Evolutionary conservation across 2,329 filamentous ascomycete species (phyloP), one percentile per base, ranked within the genome.

Genomic region (Ophiosphaerella korrae): DNA sequence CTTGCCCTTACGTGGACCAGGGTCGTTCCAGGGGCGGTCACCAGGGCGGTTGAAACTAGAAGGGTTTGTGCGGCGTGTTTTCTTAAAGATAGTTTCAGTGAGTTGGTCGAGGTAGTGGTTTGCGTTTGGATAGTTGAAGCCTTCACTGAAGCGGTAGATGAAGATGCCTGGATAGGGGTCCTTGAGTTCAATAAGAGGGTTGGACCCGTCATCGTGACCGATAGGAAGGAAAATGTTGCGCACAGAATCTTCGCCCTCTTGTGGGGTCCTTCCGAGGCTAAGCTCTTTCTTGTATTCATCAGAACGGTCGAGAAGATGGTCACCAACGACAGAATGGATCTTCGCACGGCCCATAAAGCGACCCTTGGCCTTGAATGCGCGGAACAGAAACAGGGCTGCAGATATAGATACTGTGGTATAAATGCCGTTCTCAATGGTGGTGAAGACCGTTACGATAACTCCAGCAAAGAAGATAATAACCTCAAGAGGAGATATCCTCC

Each of bases 61-160:
- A 0, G 85, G 79, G 61, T 90, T 91, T 1, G 90, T 96, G 38
- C 90, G 87, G 36, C 88, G 86, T 4, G 92, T 97, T 55, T 87
- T 77, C 42, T 72, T 62, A 58, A 80, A 78, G 35, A 80, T 75
- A 8, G 66, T 67, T 1, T 71, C 57, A 1, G 72, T 68, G 50
- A 80, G 69, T 65, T 90, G 84, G 66, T 97, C 92, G 39, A 96
- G 83, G 55, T 95, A 92, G 71, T 92, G 88, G 66, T 91, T 91
- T 21, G 91, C 92, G 63, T 97, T 99, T 50, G 92, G 92, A 69
- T 97, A 99, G 77, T 94, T 96, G 82, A 96, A 96, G 40, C 92
- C 91, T 77, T 97, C 93, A 0, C 90, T 88, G 74, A 99, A 97
- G 37, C 93, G 86, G 78, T 97, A 97, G 68, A 99, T 96, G 77